Percentiles rank a stretch among this genome's conserved stretches.
Evolutionary conservation across 2,329 filamentous ascomycete genomes (phyloP).

Genomic region (Penicillium sp.): DNA sequence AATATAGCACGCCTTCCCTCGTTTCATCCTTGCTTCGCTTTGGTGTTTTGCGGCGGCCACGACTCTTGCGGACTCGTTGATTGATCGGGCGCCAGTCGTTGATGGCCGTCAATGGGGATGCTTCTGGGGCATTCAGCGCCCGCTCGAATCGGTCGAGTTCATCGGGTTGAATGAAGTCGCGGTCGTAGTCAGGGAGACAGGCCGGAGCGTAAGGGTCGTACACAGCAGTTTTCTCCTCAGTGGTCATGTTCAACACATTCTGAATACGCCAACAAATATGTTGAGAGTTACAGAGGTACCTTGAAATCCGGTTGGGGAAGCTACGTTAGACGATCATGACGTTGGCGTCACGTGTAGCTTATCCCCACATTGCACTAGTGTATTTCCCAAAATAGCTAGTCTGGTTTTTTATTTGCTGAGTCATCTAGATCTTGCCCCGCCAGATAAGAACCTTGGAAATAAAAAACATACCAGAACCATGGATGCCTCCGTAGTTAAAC

Average conservation of each 20-base stretch:
- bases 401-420: constrained; percentile 3
- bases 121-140: constrained; percentile 73
- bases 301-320: constrained; percentile 14
- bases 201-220: constrained; percentile 57
- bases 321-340: constrained; percentile 8
- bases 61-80: constrained; percentile 53
- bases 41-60: constrained; percentile 37
- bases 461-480: constrained; percentile 1
- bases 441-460: background rate
- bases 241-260: constrained; percentile 27
- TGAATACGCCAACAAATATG: constrained; percentile 8
- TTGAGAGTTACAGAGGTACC: background rate
- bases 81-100: constrained; percentile 93
- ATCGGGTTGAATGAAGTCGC: constrained; percentile 63
- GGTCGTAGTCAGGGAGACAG: constrained; percentile 67
- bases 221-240: constrained; percentile 20
- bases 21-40: constrained; percentile 75
- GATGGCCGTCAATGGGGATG: constrained; percentile 69
- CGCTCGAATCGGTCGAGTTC: constrained; percentile 70
- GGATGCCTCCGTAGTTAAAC: background rate
- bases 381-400: constrained; percentile 6
- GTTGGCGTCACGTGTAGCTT: constrained; percentile 16
- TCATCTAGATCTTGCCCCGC: constrained; percentile 4
- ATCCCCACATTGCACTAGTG: constrained; percentile 7
- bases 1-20: constrained; percentile 83